A percentile compares a stretch with the other conserved stretches of the same genome.
Conservation (phyloP, 108 stramenopile species). For the Cyclotella cryptica region DNA sequence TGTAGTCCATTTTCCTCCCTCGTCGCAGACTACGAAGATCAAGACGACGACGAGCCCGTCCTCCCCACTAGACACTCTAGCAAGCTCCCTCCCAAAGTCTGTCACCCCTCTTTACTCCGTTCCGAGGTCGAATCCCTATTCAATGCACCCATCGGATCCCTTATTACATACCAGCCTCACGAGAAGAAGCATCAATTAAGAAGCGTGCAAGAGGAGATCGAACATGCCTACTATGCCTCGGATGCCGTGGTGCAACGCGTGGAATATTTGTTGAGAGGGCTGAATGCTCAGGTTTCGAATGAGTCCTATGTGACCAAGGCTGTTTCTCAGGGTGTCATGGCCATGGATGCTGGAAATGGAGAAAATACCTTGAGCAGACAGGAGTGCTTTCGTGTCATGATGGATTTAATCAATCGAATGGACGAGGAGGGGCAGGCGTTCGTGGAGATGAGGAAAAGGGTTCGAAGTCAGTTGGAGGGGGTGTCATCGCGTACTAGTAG, state of each 20-base stretch:
- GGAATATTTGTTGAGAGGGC: slow-evolving; percentile 70
- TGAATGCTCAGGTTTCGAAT: slow-evolving; percentile 38
- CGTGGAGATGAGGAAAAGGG: slow-evolving; percentile 53
- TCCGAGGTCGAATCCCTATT: slow-evolving; percentile 65
- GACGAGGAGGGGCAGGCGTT: slow-evolving; percentile 67
- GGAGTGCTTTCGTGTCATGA: slow-evolving; percentile 59
- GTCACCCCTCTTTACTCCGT: slow-evolving; percentile 57
- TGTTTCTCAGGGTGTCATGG: slow-evolving; percentile 45
- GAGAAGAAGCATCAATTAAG: slow-evolving; percentile 4
- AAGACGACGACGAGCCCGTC: slow-evolving; percentile 9
- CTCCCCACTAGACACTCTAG: slow-evolving; percentile 78
- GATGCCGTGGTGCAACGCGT: slow-evolving; percentile 60
- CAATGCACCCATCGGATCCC: slow-evolving; percentile 68
- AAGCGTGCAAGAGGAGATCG: slow-evolving; percentile 46
- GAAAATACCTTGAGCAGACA: slow-evolving; percentile 34
- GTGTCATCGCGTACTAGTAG: not conserved
- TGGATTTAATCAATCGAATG: slow-evolving; percentile 61
- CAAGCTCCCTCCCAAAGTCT: slow-evolving; percentile 70
- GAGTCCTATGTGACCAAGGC: slow-evolving; percentile 35
- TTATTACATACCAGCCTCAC: slow-evolving; percentile 52
- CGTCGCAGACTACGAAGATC: slow-evolving; percentile 6
- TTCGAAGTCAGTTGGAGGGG: slow-evolving; percentile 38
- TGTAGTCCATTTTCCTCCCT: not conserved
- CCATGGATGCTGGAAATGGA: slow-evolving; percentile 18
- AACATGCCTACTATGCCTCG: slow-evolving; percentile 62